Conservation (phyloP, 192 early-diverging fungal species). For the Coemansia sp. region DNA sequence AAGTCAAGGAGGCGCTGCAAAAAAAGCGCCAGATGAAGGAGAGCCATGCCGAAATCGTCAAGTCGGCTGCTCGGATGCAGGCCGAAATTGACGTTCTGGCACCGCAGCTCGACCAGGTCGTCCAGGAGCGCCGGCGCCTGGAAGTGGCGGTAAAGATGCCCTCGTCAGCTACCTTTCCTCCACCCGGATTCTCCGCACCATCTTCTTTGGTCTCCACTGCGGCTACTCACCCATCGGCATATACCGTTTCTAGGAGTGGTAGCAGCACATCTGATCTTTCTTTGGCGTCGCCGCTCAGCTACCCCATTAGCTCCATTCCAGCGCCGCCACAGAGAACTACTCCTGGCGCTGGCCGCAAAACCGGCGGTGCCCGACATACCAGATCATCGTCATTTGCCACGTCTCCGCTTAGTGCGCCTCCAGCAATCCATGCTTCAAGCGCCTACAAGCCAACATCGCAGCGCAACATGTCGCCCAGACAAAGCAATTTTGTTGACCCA, state of each 20-base stretch:
- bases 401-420: neutral
- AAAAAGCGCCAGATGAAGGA: slow-evolving; percentile 16
- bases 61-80: slow-evolving; percentile 9
- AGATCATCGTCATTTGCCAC: slow-evolving; percentile 8
- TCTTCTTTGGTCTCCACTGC: neutral
- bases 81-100: slow-evolving; percentile 15
- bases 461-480: neutral
- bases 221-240: neutral
- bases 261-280: neutral
- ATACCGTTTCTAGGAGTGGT: neutral
- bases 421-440: neutral
- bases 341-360: neutral
- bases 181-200: neutral
- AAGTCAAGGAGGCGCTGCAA: slow-evolving; percentile 14
- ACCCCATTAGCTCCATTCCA: neutral
- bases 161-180: neutral
- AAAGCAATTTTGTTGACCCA: neutral
- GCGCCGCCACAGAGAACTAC: neutral
- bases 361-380: neutral
- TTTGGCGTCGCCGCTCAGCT: neutral
- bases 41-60: slow-evolving; percentile 6
- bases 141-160: neutral
- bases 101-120: slow-evolving; percentile 20
- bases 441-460: neutral
- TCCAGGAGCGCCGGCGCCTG: slow-evolving; percentile 7